These are phyloP conservation scores for Arabidopsis hybrid DNA, from an alignment of 441 rosid genomes.

Conservation along the genomic window DNA sequence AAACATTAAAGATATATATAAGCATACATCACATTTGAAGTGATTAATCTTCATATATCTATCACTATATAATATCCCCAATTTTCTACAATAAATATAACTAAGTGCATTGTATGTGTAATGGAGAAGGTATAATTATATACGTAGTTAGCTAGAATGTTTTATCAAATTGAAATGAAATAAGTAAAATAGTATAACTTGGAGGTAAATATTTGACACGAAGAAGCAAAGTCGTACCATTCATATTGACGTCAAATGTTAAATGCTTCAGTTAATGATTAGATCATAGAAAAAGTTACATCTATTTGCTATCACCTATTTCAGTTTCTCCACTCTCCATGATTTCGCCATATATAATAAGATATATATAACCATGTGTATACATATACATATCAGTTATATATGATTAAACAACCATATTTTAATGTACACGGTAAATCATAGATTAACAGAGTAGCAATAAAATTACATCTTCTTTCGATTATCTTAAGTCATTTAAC, in stretches of 20 bases:
- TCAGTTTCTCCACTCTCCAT: conserved; percentile 25
- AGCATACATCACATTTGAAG: conserved; percentile 17
- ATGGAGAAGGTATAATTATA: neutral
- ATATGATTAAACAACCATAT: conserved; percentile 7
- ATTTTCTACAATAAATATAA: neutral
- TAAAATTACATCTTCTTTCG: neutral
- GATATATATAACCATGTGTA: neutral
- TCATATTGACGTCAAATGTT: conserved; percentile 22
- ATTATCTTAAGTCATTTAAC: neutral
- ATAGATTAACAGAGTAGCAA: neutral
- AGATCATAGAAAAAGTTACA: conserved; percentile 16
- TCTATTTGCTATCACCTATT: conserved; percentile 8
- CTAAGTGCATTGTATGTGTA: neutral
- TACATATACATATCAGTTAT: neutral
- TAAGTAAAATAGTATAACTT: neutral
- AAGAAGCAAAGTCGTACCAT: conserved; percentile 36
- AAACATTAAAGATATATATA: neutral
- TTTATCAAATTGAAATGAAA: conserved; percentile 1
- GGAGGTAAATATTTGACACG: conserved; percentile 31
- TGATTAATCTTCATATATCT: neutral
- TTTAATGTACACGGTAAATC: neutral
- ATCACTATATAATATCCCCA: neutral
- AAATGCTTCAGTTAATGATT: conserved; percentile 25
- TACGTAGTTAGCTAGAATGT: neutral
- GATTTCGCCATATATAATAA: conserved; percentile 4